Evolutionary conservation across 192 early-diverging fungal species (phyloP).

Genomic region (Piromyces sp.): DNA sequence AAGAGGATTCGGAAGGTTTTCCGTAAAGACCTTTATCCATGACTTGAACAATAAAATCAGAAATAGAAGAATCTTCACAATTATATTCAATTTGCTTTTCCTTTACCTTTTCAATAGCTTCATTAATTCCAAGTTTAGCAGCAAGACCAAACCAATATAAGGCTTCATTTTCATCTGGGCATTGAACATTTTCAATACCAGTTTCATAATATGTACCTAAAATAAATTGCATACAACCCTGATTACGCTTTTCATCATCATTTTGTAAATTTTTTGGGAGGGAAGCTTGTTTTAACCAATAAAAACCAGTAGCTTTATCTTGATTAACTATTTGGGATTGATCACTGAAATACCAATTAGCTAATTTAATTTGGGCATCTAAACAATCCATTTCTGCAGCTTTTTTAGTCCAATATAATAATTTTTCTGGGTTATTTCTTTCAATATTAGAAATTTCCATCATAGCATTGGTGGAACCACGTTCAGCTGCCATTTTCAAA

Average conservation of each 20-base stretch:
- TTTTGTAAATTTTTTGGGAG: neutral
- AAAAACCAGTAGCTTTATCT: neutral
- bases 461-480: neutral
- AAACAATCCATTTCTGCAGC: neutral
- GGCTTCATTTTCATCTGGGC: neutral
- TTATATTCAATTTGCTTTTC: neutral
- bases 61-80: neutral
- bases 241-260: neutral
- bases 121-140: neutral
- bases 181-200: neutral
- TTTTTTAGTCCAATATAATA: neutral
- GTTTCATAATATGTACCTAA: neutral
- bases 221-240: neutral
- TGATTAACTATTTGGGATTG: neutral
- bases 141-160: neutral
- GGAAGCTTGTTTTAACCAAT: neutral
- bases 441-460: neutral
- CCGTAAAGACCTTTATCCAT: neutral
- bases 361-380: neutral
- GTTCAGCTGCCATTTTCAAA: neutral
- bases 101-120: neutral
- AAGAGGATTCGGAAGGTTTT: neutral
- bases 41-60: neutral
- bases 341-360: neutral
- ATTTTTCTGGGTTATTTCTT: neutral